Evolutionary conservation across 2,329 filamentous ascomycete species (phyloP).

Genomic region (Escovopsis weberi): DNA sequence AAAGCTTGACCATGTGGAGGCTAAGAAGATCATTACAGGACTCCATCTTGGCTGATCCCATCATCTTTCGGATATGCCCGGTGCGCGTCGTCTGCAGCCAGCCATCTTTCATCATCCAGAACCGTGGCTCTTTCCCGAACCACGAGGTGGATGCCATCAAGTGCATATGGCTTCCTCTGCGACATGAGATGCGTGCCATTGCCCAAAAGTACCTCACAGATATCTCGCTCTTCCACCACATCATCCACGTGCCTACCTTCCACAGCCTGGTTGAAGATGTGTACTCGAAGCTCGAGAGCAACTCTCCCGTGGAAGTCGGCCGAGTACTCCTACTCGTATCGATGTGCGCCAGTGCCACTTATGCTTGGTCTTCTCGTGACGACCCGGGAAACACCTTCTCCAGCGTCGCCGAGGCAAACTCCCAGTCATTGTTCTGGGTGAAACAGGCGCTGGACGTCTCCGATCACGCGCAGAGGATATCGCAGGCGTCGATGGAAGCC

Average conservation of each 20-base stretch:
- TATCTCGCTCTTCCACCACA: slow-evolving; percentile 18
- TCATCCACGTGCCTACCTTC: slow-evolving; percentile 17
- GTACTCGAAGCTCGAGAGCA: slow-evolving; percentile 16
- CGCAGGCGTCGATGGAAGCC: slow-evolving; percentile 17
- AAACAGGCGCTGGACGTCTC: slow-evolving; percentile 21
- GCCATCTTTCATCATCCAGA: slow-evolving; percentile 18
- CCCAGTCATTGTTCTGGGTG: slow-evolving; percentile 18
- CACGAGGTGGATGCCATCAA: slow-evolving; percentile 15
- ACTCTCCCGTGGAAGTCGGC: slow-evolving; percentile 11
- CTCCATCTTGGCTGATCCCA: slow-evolving; percentile 15
- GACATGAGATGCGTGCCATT: slow-evolving; percentile 16
- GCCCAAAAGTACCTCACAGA: slow-evolving; percentile 16
- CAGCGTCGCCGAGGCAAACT: slow-evolving; percentile 14
- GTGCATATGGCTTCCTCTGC: slow-evolving; percentile 20
- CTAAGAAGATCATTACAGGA: slow-evolving; percentile 11
- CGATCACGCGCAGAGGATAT: slow-evolving; percentile 17
- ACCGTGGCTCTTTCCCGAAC: slow-evolving; percentile 9
- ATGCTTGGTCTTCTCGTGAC: slow-evolving; percentile 17
- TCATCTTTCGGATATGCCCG: slow-evolving; percentile 19
- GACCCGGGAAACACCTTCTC: slow-evolving; percentile 14
- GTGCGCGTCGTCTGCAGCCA: slow-evolving; percentile 18
- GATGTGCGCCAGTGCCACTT: slow-evolving; percentile 17
- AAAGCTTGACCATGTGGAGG: neutral
- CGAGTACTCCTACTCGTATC: slow-evolving; percentile 15
- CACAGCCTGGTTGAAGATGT: slow-evolving; percentile 15